Evolutionary conservation across 805 yeast species (phyloP).

Genomic region (Metschnikowia kofuensis): DNA sequence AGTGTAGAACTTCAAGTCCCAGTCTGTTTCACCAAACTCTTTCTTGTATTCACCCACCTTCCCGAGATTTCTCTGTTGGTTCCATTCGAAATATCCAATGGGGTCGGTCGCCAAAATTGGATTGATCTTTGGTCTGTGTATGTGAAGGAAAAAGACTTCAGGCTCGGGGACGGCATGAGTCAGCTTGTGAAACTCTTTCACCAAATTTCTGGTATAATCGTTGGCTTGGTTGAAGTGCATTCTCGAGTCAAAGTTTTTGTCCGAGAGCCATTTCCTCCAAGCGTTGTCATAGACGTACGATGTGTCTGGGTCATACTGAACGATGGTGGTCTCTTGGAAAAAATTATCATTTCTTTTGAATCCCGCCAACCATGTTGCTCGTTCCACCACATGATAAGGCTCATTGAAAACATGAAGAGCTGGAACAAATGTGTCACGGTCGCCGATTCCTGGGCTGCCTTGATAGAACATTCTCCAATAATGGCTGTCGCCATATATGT

Average conservation of each 20-base stretch:
- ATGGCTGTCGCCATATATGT: slow-evolving; percentile 25
- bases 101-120: slow-evolving; percentile 8
- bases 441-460: slow-evolving; percentile 34
- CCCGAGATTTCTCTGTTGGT: slow-evolving; percentile 21
- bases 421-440: slow-evolving; percentile 36
- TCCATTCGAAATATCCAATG: slow-evolving; percentile 12
- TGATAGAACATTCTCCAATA: slow-evolving; percentile 33
- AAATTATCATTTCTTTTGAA: slow-evolving; percentile 7
- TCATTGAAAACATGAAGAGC: slow-evolving; percentile 36
- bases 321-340: slow-evolving; percentile 24
- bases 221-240: slow-evolving; percentile 18
- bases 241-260: slow-evolving; percentile 18
- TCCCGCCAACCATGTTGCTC: slow-evolving; percentile 25
- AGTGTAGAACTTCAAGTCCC: slow-evolving; percentile 25
- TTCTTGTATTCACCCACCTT: slow-evolving; percentile 15
- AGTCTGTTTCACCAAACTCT: slow-evolving; percentile 20
- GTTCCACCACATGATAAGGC: slow-evolving; percentile 26
- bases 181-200: slow-evolving; percentile 12
- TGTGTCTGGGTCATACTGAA: slow-evolving; percentile 22
- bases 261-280: slow-evolving; percentile 17
- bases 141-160: slow-evolving; percentile 21
- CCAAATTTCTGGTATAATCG: slow-evolving; percentile 11
- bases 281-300: slow-evolving; percentile 11
- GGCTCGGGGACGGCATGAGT: slow-evolving; percentile 5
- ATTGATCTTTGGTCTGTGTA: slow-evolving; percentile 22